Evolutionary conservation across 176 grass and related monocot species (phyloP).

Genomic region (Olyra latifolia): DNA sequence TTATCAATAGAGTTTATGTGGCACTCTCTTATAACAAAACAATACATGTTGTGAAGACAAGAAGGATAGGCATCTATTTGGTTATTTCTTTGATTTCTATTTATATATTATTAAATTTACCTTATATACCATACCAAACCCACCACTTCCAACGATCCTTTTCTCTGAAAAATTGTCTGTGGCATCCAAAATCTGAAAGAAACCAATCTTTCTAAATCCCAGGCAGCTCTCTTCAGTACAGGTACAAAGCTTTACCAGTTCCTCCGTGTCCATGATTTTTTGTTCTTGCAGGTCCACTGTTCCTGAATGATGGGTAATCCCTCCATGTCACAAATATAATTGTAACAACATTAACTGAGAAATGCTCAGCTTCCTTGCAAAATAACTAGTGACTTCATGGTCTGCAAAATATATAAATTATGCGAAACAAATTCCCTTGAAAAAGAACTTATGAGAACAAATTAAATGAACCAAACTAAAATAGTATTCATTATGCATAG

Average conservation of each 20-base stretch:
- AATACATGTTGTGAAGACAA: not conserved
- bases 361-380: not conserved
- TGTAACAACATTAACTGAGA: not conserved
- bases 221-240: constrained; percentile 16
- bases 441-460: not conserved
- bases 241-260: constrained; percentile 20
- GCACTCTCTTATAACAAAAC: not conserved
- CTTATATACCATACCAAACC: constrained; percentile 46
- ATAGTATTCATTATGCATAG: not conserved
- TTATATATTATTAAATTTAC: constrained; percentile 20
- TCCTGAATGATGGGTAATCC: constrained; percentile 23
- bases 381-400: not conserved
- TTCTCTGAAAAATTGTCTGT: constrained; percentile 43
- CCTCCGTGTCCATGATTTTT: constrained; percentile 11
- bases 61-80: not conserved
- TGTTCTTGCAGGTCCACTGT: constrained; percentile 25
- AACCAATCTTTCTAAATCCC: constrained; percentile 38
- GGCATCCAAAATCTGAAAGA: constrained; percentile 33
- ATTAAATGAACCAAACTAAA: not conserved
- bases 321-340: not conserved
- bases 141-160: constrained; percentile 10
- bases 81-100: not conserved
- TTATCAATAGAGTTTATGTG: not conserved
- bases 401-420: not conserved
- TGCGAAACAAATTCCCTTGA: not conserved